Base-by-base conservation (phyloP, 805 yeast genomes). In the Kodamaea leandrae region DNA sequence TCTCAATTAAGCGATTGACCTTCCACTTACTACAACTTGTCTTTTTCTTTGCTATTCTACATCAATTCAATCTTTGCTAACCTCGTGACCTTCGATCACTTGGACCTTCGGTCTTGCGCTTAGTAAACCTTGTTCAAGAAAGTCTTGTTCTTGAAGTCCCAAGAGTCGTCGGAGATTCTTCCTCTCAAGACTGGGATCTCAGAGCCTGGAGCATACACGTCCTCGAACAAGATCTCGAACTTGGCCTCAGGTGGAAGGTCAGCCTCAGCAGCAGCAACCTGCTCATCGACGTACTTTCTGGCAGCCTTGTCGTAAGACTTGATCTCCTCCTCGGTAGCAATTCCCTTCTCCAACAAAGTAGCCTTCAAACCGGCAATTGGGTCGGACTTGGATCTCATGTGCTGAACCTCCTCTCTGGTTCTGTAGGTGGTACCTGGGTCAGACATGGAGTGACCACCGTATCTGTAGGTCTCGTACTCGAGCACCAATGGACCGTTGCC, bases 341-440 rank as follows among this genome's bases (percentile, higher is more conserved):
- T 81, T 49, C 76, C 79, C 64, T 81, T 76, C 55, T 89, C 96
- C 58, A 90, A 65, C 52, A 93, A 74, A 49, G 80, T 86, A 59
- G 82, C 82, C 79, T 90, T 91, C 64, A 93, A 80, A 55, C 98
- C 98, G 43, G 96, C 90, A 67, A 93, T 88, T 57, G 98, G 97
- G 69, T 93, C 99, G 67, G 86, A 89, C 77, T 88, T 86, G 32
- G 98, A 88, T 78, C 99, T 86, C 97, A 93, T 90, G 77, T 91
- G 91, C 76, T 90, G 97, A 55, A 93, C 93, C 77, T 93, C 99
- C 75, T 93, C 99, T 78, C 99, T 90, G 64, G 99, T 93, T 82
- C 99, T 86, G 83, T 93, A 93, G 53, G 99, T 93, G 68, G 99
- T 93, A 79, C 99, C 99, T 61, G 99, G 99, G 74, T 93, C 99